Conservation (phyloP, 805 yeast genomes). For the Saturnispora bothae region DNA sequence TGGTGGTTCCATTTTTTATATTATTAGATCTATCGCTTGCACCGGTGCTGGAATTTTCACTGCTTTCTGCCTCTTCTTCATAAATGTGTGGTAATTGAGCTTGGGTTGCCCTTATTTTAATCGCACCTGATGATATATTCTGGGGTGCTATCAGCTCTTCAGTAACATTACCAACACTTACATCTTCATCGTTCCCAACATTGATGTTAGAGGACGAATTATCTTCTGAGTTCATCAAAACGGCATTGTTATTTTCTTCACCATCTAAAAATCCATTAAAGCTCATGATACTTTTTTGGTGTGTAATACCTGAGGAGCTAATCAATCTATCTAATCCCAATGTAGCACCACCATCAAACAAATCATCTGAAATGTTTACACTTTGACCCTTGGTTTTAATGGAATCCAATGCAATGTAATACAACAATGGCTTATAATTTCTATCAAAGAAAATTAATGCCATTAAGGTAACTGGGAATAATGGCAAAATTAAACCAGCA, state of each 20-base stretch:
- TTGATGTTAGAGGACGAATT: neutral
- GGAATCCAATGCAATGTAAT: constrained; percentile 50
- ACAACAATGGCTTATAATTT: constrained; percentile 42
- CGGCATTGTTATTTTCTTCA: constrained; percentile 14
- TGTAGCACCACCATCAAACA: constrained; percentile 7
- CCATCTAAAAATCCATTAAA: constrained; percentile 11
- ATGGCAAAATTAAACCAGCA: constrained; percentile 39
- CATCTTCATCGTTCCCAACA: neutral
- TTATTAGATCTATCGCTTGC: neutral
- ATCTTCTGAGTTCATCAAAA: constrained; percentile 6
- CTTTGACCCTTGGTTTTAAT: constrained; percentile 32
- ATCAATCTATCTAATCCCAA: constrained; percentile 7
- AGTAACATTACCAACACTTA: constrained; percentile 5
- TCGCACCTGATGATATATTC: neutral
- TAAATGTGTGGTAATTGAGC: constrained; percentile 2
- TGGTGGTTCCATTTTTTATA: neutral
- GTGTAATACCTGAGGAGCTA: constrained; percentile 3
- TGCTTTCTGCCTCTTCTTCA: constrained; percentile 4
- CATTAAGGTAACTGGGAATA: constrained; percentile 35
- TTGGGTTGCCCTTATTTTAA: neutral
- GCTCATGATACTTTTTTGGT: constrained; percentile 10
- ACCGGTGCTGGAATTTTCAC: neutral
- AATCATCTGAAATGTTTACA: constrained; percentile 20
- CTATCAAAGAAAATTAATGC: constrained; percentile 42
- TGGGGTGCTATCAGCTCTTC: neutral